These are phyloP conservation scores for Mesostigma viride DNA, from an alignment of 139 green algal genomes.

Conservation along the genomic window DNA sequence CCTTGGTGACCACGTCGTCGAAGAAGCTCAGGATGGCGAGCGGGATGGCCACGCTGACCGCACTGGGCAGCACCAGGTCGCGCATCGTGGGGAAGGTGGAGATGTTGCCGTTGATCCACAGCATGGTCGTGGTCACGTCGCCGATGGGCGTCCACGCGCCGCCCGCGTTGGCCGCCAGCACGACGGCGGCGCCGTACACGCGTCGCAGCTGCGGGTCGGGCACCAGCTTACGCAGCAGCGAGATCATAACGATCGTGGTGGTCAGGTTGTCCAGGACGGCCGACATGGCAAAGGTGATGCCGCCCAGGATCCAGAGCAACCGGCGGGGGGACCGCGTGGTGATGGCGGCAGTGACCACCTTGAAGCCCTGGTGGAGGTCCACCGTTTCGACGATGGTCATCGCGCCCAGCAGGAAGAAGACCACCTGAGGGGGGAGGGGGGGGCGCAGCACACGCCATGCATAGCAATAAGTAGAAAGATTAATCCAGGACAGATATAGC, in stretches of 20 bases:
- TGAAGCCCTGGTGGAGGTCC: constrained; percentile 49
- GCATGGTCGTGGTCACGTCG: constrained; percentile 67
- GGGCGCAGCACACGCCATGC: no score
- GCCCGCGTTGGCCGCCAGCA: constrained; percentile 61
- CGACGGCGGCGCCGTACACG: constrained; percentile 46
- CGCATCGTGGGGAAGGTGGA: constrained; percentile 46
- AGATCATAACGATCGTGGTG: constrained; percentile 64
- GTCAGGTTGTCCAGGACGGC: constrained; percentile 64
- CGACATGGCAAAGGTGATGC: constrained; percentile 51
- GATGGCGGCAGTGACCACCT: constrained; percentile 47
- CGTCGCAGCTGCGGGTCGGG: constrained; percentile 35
- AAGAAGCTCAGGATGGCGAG: constrained; percentile 33
- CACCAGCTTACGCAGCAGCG: constrained; percentile 48
- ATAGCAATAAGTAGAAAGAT: no score
- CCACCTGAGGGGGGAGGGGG: constrained; percentile 43
- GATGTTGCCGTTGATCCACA: constrained; percentile 65
- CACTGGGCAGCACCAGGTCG: constrained; percentile 34
- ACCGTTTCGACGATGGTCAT: constrained; percentile 68
- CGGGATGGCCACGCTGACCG: constrained; percentile 38
- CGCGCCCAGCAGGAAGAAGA: constrained; percentile 65
- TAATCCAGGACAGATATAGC: no score
- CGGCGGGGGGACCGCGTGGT: constrained; percentile 26
- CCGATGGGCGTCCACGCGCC: constrained; percentile 66
- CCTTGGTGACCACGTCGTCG: constrained; percentile 35
- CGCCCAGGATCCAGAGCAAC: constrained; percentile 27